phyloP scores from a whole-genome alignment of 2,329 filamentous ascomycete species.

The Amesomyces nigricolor region DNA sequence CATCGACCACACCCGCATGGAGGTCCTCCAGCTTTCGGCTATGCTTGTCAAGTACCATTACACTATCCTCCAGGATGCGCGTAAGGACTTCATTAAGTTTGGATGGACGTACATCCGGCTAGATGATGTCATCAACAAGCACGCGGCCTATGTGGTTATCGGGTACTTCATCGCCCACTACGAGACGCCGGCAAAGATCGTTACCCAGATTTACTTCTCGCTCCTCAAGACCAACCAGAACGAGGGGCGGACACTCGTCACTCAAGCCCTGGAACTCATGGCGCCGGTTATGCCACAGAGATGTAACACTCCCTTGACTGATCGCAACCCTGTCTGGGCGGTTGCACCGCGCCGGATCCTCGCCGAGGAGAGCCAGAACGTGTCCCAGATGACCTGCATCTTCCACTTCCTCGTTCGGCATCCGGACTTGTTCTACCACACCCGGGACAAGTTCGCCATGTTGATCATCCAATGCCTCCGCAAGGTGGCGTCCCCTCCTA shows the following conservation, averaged over 20 bases:
- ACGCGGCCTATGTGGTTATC: conserved; percentile 93
- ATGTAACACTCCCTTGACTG: conserved; percentile 60
- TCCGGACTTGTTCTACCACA: conserved; percentile 89
- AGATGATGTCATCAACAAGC: conserved; percentile 99
- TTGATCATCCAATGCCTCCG: conserved; percentile 83
- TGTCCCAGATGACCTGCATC: conserved; percentile 93
- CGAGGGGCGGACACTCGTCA: conserved; percentile 85
- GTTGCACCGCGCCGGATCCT: conserved; percentile 85
- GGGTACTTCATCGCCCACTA: conserved; percentile 97
- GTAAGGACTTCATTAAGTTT: conserved; percentile 98
- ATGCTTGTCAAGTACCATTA: conserved; percentile 95
- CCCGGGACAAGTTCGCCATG: conserved; percentile 81
- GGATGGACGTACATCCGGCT: conserved; percentile 97
- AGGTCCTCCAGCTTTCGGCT: conserved; percentile 88
- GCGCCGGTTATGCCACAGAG: conserved; percentile 90
- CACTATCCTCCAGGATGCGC: conserved; percentile 76
- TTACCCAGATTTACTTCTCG: conserved; percentile 89
- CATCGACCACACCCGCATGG: conserved; percentile 93
- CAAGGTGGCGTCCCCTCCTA: conserved; percentile 80
- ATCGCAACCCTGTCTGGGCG: conserved; percentile 80
- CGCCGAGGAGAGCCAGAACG: conserved; percentile 88
- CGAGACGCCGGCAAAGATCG: conserved; percentile 93
- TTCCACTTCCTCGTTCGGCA: conserved; percentile 95
- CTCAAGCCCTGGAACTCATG: conserved; percentile 88
- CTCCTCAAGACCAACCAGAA: conserved; percentile 90